Evolutionary conservation across 2,329 filamentous ascomycete genomes (phyloP).

Genomic region (Colletotrichum tofieldiae): DNA sequence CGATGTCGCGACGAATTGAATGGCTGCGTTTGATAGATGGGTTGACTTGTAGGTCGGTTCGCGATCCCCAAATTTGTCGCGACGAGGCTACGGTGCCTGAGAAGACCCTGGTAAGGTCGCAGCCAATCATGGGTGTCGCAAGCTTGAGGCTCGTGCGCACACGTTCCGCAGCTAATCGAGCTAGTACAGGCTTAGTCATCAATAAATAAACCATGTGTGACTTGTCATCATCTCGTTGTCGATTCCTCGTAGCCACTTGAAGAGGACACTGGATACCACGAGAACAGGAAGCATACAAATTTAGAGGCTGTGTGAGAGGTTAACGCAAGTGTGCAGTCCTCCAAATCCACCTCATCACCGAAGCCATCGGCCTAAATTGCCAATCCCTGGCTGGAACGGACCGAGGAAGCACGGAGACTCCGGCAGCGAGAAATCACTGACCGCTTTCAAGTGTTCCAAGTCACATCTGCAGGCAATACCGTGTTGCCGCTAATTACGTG

Average conservation of each 20-base stretch:
- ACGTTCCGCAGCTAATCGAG: background rate
- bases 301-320: background rate
- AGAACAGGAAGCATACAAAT: background rate
- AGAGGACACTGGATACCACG: background rate
- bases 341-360: background rate
- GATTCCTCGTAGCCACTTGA: background rate
- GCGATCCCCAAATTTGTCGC: constrained; percentile 44
- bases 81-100: constrained; percentile 42
- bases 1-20: constrained; percentile 16
- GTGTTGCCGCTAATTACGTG: constrained; percentile 18
- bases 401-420: background rate
- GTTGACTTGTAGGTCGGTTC: constrained; percentile 25
- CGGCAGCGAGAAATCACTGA: background rate
- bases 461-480: background rate
- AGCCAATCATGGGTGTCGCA: constrained; percentile 20
- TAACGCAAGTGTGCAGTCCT: background rate
- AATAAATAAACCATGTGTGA: background rate
- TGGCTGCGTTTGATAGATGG: constrained; percentile 26
- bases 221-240: background rate
- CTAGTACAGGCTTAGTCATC: background rate
- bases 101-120: constrained; percentile 35
- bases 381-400: too few species aligned
- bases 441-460: too few species aligned
- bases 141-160: constrained; percentile 1
- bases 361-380: background rate